phyloP scores from a whole-genome alignment of 257 asterid species.

The Solanum lignicaule region DNA sequence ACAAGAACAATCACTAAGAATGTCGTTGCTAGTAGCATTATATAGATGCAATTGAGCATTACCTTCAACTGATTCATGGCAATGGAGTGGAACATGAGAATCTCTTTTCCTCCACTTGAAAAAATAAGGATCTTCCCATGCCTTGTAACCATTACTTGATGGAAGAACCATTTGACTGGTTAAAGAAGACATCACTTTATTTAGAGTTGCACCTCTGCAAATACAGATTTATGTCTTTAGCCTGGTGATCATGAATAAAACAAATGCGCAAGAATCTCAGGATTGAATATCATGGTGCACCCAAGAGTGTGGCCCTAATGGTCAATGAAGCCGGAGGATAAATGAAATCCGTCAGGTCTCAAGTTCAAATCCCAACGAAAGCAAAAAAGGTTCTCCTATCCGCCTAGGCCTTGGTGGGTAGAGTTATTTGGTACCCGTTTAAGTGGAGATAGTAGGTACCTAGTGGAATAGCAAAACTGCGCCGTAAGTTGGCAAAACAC shows the following conservation, averaged over 20 bases:
- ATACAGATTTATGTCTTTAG: background rate
- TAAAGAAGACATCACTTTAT: constrained; percentile 47
- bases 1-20: background rate
- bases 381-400: background rate
- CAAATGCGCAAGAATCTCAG: background rate
- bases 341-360: background rate
- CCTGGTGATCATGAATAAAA: background rate
- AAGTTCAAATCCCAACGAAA: background rate
- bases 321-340: background rate
- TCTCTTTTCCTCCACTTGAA: constrained; percentile 93
- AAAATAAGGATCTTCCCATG: constrained; percentile 93
- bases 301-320: too few species aligned
- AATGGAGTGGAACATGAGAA: constrained; percentile 78
- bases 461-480: background rate
- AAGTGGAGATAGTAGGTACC: background rate
- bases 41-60: constrained; percentile 1
- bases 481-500: background rate
- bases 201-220: background rate
- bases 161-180: constrained; percentile 53
- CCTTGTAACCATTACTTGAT: constrained; percentile 49
- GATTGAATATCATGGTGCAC: background rate
- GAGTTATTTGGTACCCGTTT: background rate
- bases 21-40: background rate
- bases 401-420: background rate
- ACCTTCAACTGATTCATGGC: constrained; percentile 97